Base-by-base conservation (phyloP, 2,329 filamentous ascomycete genomes). In the Zymoseptoria ardabiliae region DNA sequence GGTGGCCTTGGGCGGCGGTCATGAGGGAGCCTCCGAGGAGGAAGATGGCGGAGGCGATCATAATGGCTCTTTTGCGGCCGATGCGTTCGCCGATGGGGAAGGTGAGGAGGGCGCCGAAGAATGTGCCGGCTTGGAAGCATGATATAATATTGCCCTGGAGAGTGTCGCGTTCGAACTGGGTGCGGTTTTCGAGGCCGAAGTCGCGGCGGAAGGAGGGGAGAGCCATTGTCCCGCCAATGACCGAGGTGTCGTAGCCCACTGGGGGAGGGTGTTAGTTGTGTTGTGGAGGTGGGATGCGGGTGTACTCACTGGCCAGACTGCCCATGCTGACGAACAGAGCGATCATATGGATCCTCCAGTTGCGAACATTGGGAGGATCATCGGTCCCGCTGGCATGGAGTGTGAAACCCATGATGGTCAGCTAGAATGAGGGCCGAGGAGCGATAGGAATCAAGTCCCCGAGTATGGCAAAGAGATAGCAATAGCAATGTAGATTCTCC, bases 291-390 rank as follows among this genome's bases (percentile, higher is more conserved):
- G 6, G 4, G 17, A 7, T 45, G 35, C 5, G 22, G 30, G 20
- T 25, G 49, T 53, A 62, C 66, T 53, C 64, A 71, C 66, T 75
- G 30, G 72, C 73, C 56, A 76, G 64, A 30, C 72, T 69, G 20
- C 72, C 73, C 72, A 75, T 74, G 7, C 71, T 74, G 19, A 78
- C 80, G 63, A 85, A 83, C 68, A 80, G 83, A 54, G 85, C 85
- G 65, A 88, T 78, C 58, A 80, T 78, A 64, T 86, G 82, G 35
- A 86, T 83, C 58, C 85, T 81, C 85, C 85, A 88, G 70, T 85
- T 84, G 73, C 88, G 87, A 60, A 88, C 84, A 70, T 86, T 81
- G 17, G 80, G 78, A 22, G 86, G 86, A 68, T 89, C 64, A 59
- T 63, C 57, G 41, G 50, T 63, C 22, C 56, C 57, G 56, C 54